Percentiles rank a stretch among this genome's conserved stretches.
These are phyloP conservation scores for Nicotiana attenuata DNA, from an alignment of 257 asterid species.

Conservation along the genomic window DNA sequence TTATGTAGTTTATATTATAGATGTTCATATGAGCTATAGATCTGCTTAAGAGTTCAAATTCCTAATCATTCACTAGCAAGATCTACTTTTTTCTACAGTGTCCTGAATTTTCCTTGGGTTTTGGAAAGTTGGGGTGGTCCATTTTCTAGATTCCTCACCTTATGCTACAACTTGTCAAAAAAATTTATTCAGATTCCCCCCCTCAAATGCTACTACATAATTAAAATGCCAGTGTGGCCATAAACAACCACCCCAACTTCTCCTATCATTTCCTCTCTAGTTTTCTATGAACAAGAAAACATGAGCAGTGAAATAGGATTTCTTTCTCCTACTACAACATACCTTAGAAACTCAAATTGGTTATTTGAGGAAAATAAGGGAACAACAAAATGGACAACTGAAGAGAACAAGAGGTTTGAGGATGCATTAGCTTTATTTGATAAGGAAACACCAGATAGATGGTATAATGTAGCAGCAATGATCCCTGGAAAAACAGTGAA, in stretches of 20 bases:
- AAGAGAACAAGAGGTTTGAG: constrained; percentile 75
- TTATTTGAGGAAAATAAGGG: constrained; percentile 44
- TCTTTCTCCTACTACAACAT: constrained; percentile 35
- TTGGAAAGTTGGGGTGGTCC: constrained; percentile 46
- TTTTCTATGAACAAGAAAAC: constrained; percentile 7
- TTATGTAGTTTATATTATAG: not conserved
- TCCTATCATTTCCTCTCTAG: constrained; percentile 3
- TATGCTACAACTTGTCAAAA: constrained; percentile 30
- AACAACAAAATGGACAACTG: constrained; percentile 54
- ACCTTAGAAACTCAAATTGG: constrained; percentile 38
- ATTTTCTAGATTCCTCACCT: constrained; percentile 53
- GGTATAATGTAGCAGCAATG: constrained; percentile 78
- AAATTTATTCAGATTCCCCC: constrained; percentile 43
- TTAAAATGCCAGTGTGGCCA: constrained; percentile 28
- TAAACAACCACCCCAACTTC: not conserved
- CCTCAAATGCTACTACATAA: constrained; percentile 22
- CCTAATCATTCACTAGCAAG: constrained; percentile 29
- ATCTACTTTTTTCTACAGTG: constrained; percentile 21
- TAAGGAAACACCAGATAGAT: constrained; percentile 77
- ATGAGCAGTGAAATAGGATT: constrained; percentile 53
- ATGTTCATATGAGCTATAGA: constrained; percentile 14
- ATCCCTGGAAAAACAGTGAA: constrained; percentile 66
- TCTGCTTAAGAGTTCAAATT: constrained; percentile 16
- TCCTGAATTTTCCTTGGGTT: constrained; percentile 31
- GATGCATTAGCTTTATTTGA: constrained; percentile 73